A percentile compares a stretch with the other conserved stretches of the same genome.
Conservation (phyloP, 768 basidiomycete species). For the Mycena sanguinolenta region DNA sequence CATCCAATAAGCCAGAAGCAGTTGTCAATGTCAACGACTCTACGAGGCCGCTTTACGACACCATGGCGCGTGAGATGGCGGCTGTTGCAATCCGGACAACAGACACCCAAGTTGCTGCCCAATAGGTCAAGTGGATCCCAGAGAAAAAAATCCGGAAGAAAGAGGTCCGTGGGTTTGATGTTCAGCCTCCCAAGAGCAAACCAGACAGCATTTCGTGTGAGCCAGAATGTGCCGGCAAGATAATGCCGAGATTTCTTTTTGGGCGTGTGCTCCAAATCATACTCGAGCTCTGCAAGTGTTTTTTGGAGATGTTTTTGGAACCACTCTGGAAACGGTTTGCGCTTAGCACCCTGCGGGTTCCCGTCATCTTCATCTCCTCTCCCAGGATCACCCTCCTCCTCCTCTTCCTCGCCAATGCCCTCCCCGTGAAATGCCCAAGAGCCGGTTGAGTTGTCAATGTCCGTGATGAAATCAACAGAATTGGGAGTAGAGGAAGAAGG, state of each 20-base stretch:
- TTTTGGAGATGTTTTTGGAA: not conserved
- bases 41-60: slow-evolving; percentile 27
- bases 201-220: not conserved
- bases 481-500: no score
- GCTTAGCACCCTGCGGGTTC: not conserved
- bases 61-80: slow-evolving; percentile 25
- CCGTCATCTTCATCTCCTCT: no score
- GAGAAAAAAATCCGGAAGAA: slow-evolving; percentile 27
- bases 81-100: slow-evolving; percentile 28
- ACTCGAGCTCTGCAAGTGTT: not conserved
- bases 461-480: no score
- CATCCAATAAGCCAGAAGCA: slow-evolving; percentile 35
- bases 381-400: no score
- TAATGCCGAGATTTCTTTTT: not conserved
- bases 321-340: not conserved
- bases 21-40: slow-evolving; percentile 31
- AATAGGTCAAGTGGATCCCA: slow-evolving; percentile 34
- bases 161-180: slow-evolving; percentile 31
- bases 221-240: not conserved
- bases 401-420: no score
- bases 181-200: not conserved
- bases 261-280: not conserved
- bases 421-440: no score
- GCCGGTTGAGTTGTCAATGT: no score
- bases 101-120: not conserved